phyloP scores from a whole-genome alignment of 177 flowering plant genomes.

The Vitis hybrid region DNA sequence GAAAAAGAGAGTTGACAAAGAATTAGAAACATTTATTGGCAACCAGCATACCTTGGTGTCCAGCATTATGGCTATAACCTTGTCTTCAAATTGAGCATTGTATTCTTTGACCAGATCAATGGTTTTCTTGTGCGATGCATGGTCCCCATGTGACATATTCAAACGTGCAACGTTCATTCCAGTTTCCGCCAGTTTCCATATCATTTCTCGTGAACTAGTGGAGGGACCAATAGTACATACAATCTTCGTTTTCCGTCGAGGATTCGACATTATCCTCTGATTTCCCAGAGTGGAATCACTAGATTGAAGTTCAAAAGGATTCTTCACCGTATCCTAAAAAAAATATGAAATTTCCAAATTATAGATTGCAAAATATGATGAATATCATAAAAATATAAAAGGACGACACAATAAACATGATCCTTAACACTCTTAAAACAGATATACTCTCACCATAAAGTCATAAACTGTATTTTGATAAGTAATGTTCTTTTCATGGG shows the following conservation, averaged over 20 bases:
- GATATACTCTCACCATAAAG: no score
- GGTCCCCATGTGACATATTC: slow-evolving; percentile 99
- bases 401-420: no score
- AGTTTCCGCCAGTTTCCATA: slow-evolving; percentile 91
- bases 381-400: no score
- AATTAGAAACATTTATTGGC: not conserved
- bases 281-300: slow-evolving; percentile 21
- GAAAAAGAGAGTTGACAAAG: not conserved
- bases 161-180: slow-evolving; percentile 98
- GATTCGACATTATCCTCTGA: slow-evolving; percentile 10
- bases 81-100: slow-evolving; percentile 86
- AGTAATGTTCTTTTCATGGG: no score
- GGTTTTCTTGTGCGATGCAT: slow-evolving; percentile 88
- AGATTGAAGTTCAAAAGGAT: slow-evolving; percentile 33
- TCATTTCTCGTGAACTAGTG: slow-evolving; percentile 87
- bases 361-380: not conserved
- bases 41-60: slow-evolving; percentile 80
- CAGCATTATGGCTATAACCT: slow-evolving; percentile 87
- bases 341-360: slow-evolving; percentile 1
- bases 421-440: no score
- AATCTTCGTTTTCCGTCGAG: slow-evolving; percentile 78
- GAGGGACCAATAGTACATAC: slow-evolving; percentile 99
- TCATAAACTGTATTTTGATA: no score
- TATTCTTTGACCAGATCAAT: slow-evolving; percentile 91
- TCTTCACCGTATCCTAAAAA: slow-evolving; percentile 29